Evolutionary conservation across 1,139 yeast species (phyloP), one percentile per base, ranked within the genome.

Genomic region (Saccharomycopsis phalli): DNA sequence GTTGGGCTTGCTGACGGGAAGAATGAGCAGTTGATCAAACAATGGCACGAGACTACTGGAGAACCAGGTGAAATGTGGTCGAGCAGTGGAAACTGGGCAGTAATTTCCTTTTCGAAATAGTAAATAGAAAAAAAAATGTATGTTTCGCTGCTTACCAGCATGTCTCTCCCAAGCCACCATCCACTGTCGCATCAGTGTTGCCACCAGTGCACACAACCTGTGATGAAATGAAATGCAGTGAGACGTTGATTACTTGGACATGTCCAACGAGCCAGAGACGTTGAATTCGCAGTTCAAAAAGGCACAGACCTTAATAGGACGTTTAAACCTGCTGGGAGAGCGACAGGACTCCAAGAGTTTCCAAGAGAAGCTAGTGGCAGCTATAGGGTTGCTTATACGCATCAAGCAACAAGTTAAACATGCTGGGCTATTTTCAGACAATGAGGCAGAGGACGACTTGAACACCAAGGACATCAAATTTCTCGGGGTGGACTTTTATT

Each of bases 51-150:
- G 19, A 64, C 65, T 54, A 81, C 82, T 3, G 72, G 79, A 52
- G 75, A 75, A 48, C 60, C 67, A 36, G 87, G 88, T 10, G 74
- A 76, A 42, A 73, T 76, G 52, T 91, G 98, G 98, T 71, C 79
- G 40, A 71, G 86, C 51, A 74, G 86, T 48, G 97, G 98, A 45
- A 82, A 86, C 58, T 91, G 91, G 77, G 97, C 97, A 1, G 95
- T 88, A 17, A 74, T 91, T 31, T 74, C 81, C 42, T 81, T 63
- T 53, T 54, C 60, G 31, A n/a, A 26, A 26, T 5, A 26, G 29
- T 26, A 10, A 26, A n/a, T 10, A 26, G 29, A 6, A 26, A 22
- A 22, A 22, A 48, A 53, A n/a, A 71, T 71, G 11, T 13, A 10
- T 7, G 18, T 8, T 28, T 28, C 16, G 6, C 31, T 28, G 25